A percentile compares a stretch with the other conserved stretches of the same genome.
These are phyloP conservation scores for Glycine tomentella DNA, from an alignment of 306 rosid genomes.

Conservation along the genomic window DNA sequence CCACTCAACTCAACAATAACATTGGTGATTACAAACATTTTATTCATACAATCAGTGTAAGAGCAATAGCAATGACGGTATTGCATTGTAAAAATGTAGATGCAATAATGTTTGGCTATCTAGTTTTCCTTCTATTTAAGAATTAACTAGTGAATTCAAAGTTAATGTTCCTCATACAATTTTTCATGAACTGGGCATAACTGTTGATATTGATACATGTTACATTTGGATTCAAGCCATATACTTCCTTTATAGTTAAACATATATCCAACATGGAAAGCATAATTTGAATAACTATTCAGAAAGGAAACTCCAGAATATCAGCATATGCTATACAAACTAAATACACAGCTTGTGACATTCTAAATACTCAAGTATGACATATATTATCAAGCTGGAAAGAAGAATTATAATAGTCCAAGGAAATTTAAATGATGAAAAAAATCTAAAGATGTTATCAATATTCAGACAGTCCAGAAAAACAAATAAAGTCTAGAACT, in stretches of 20 bases:
- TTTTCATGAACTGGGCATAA: neutral
- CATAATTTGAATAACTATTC: neutral
- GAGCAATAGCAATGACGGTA: constrained; percentile 5
- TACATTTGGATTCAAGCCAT: constrained; percentile 4
- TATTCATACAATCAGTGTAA: neutral
- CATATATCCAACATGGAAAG: neutral
- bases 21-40: neutral
- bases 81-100: neutral
- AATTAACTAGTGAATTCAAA: constrained; percentile 7
- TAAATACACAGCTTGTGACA: neutral
- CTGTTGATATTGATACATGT: neutral
- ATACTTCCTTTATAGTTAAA: neutral
- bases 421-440: neutral
- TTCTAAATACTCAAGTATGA: neutral
- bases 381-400: too few species aligned
- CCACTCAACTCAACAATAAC: constrained; percentile 24
- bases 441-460: neutral
- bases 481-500: neutral
- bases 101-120: constrained; percentile 9
- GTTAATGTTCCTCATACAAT: neutral
- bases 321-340: neutral
- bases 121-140: neutral
- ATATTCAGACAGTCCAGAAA: neutral
- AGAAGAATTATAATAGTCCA: constrained; percentile 23
- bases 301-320: neutral